Conservation (phyloP, 2,329 filamentous ascomycete species). For the Aspergillus neoniger region DNA sequence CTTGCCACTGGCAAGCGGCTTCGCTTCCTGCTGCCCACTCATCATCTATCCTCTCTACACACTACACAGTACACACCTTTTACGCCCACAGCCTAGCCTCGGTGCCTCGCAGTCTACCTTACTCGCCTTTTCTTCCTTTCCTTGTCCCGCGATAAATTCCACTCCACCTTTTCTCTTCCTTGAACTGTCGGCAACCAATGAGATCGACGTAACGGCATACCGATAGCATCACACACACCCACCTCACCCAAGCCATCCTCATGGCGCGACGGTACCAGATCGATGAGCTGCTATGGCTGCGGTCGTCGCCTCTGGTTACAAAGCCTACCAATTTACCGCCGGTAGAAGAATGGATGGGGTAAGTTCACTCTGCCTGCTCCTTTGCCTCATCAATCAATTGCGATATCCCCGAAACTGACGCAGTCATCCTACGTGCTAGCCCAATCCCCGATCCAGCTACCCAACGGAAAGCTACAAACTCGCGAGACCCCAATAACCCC, state of each 20-base stretch:
- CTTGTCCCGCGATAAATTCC: constrained; percentile 7
- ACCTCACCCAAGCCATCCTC: constrained; percentile 23
- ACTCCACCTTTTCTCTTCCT: constrained; percentile 8
- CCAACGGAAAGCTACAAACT: constrained; percentile 40
- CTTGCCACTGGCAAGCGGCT: constrained; percentile 21
- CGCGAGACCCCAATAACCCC: constrained; percentile 39
- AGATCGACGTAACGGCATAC: constrained; percentile 28
- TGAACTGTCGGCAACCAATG: constrained; percentile 29
- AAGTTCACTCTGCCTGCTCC: constrained; percentile 35
- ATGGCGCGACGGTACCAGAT: constrained; percentile 67
- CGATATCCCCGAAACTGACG: constrained; percentile 23
- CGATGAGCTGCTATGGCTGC: constrained; percentile 73
- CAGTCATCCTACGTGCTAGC: constrained; percentile 26
- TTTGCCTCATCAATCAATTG: constrained; percentile 4
- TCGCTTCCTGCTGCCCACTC: constrained; percentile 10
- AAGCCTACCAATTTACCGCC: constrained; percentile 80
- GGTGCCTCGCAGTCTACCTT: constrained; percentile 4
- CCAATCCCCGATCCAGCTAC: constrained; percentile 46
- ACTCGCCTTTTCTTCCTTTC: background rate
- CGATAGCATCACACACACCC: constrained; percentile 17
- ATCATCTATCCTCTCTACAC: constrained; percentile 2
- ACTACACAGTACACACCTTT: background rate
- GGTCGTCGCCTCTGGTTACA: constrained; percentile 77
- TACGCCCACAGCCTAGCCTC: background rate
- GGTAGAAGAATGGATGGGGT: constrained; percentile 97